These are phyloP conservation scores for Kodamaea plutei DNA, from an alignment of 1,139 yeast genomes.

Conservation along the genomic window DNA sequence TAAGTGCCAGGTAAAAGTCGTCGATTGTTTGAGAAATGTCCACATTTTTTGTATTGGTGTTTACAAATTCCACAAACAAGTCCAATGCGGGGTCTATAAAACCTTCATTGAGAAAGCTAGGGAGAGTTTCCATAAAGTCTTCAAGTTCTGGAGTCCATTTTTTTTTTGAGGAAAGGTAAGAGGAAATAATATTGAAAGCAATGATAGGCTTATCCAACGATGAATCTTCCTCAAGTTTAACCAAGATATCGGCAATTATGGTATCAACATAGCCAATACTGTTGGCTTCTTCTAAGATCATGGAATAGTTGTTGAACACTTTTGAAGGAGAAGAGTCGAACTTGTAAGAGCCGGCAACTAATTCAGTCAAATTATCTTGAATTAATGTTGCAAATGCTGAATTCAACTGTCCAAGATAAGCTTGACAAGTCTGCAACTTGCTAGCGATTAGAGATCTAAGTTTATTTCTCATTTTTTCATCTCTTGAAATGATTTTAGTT, in stretches of 20 bases:
- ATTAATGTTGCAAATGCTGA: constrained; percentile 4
- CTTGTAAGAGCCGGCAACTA: constrained; percentile 7
- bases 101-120: constrained; percentile 25
- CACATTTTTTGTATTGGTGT: constrained; percentile 5
- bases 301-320: constrained; percentile 9
- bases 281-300: constrained; percentile 8
- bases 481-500: constrained; percentile 8
- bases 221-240: constrained; percentile 19
- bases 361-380: constrained; percentile 4
- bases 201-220: constrained; percentile 11
- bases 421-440: not conserved
- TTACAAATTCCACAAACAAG: constrained; percentile 15
- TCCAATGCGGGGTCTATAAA: constrained; percentile 24
- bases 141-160: constrained; percentile 3
- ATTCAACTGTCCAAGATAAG: constrained; percentile 8
- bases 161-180: constrained; percentile 7
- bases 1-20: constrained; percentile 29
- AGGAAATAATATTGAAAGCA: constrained; percentile 13
- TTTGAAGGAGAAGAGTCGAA: constrained; percentile 9
- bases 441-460: not conserved
- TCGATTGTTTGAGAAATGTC: constrained; percentile 22
- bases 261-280: constrained; percentile 12
- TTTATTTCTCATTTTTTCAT: not conserved
- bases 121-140: constrained; percentile 18
- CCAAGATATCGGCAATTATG: constrained; percentile 20